phyloP scores from a whole-genome alignment of 2,329 filamentous ascomycete species.

The Colletotrichum magnum region DNA sequence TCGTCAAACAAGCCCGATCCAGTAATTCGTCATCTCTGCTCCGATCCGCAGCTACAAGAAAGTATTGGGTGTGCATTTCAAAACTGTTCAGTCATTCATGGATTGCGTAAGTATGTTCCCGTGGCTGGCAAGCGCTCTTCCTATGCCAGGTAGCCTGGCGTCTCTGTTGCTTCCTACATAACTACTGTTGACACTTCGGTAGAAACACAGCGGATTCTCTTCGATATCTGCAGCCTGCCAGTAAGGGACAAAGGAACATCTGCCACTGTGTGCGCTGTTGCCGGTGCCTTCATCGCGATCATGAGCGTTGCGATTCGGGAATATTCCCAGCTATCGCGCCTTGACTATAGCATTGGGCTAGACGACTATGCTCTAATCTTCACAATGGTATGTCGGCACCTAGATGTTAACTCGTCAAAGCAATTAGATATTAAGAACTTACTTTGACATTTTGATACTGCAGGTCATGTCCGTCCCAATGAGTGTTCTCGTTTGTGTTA shows the following conservation, averaged over 20 bases:
- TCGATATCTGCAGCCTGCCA: slow-evolving; percentile 17
- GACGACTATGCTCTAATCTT: slow-evolving; percentile 32
- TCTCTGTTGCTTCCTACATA: no score
- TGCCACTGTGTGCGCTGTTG: slow-evolving; percentile 25
- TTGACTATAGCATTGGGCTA: slow-evolving; percentile 16
- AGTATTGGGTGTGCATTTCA: slow-evolving; percentile 9
- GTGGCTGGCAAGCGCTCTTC: not conserved
- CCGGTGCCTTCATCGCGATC: slow-evolving; percentile 20
- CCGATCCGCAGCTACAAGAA: not conserved
- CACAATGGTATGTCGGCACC: slow-evolving; percentile 8
- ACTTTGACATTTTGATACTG: not conserved
- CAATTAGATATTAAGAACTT: not conserved
- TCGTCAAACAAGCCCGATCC: not conserved
- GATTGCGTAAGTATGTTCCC: not conserved
- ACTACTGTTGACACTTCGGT: not conserved
- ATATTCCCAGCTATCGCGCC: slow-evolving; percentile 22
- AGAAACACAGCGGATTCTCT: slow-evolving; percentile 25
- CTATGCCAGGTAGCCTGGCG: no score
- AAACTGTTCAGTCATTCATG: slow-evolving; percentile 10
- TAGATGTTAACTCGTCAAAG: not conserved
- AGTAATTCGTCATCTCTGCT: not conserved
- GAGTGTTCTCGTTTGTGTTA: slow-evolving; percentile 19
- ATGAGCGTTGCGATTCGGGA: slow-evolving; percentile 21
- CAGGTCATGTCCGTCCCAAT: slow-evolving; percentile 29
- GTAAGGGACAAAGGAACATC: slow-evolving; percentile 20